A percentile compares a stretch with the other conserved stretches of the same genome.
Evolutionary conservation across 1,284 basidiomycete species (phyloP).

Genomic region (Malassezia furfur): DNA sequence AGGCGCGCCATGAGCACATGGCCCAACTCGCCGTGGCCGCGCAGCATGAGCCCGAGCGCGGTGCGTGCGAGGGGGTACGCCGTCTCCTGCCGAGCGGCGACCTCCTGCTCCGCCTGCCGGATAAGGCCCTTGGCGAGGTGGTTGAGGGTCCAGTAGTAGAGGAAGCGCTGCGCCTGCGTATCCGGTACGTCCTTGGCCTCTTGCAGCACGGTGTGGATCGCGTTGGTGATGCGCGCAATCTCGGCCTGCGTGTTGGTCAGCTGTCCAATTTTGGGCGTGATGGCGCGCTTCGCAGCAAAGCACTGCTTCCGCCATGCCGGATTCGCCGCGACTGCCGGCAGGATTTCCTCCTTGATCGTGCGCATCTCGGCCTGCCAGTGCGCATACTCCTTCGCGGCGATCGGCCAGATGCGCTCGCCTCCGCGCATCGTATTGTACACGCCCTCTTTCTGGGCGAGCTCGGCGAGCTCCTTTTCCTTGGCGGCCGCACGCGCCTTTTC

Average conservation of each 20-base stretch:
- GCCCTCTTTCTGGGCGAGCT: constrained; percentile 20
- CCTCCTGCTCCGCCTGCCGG: constrained; percentile 86
- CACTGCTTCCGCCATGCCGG: constrained; percentile 52
- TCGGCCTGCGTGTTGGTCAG: constrained; percentile 67
- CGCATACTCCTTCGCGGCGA: constrained; percentile 29
- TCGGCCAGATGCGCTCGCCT: constrained; percentile 22
- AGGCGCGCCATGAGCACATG: constrained; percentile 75
- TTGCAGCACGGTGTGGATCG: constrained; percentile 57
- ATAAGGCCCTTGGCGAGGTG: constrained; percentile 79
- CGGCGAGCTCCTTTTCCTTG: constrained; percentile 20
- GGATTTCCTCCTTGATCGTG: constrained; percentile 65
- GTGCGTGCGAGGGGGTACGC: constrained; percentile 75
- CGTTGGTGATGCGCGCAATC: constrained; percentile 61
- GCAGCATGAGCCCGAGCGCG: constrained; percentile 58
- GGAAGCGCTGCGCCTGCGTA: constrained; percentile 39
- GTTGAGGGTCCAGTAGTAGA: constrained; percentile 69
- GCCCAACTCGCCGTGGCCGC: constrained; percentile 57
- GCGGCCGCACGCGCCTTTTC: constrained; percentile 9
- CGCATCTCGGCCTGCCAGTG: constrained; percentile 40
- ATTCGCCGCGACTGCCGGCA: constrained; percentile 64
- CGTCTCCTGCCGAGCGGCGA: constrained; percentile 74
- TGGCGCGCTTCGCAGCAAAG: constrained; percentile 62
- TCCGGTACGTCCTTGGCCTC: constrained; percentile 30
- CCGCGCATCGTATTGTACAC: constrained; percentile 19
- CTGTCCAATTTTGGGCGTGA: constrained; percentile 84